Base-by-base conservation (phyloP, 768 basidiomycete species). In the Russula olivacea region DNA sequence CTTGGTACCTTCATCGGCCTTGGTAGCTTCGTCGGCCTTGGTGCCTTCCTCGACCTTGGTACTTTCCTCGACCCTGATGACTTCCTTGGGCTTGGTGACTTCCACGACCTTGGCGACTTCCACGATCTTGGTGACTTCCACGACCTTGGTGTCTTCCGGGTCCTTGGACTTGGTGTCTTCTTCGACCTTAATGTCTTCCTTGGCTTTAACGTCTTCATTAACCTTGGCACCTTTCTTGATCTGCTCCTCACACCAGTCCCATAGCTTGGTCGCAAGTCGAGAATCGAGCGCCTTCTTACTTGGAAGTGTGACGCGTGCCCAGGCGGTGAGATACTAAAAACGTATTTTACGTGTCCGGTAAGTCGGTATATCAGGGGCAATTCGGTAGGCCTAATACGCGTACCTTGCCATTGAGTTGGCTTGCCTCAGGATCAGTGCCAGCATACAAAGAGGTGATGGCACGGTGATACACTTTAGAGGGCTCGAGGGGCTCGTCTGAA, bases 171-270 rank as follows among this genome's bases (percentile, higher is more conserved):
- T 25, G 12, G 12, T 25, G 4, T 12, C 14, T 25, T 28, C 28
- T 28, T 28, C 28, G 28, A 28, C 4, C 28, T 28, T 4, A 28
- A 28, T 28, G 28, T 2, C 28, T 4, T 28, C 28, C 19, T 43
- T 43, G 41, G 41, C 6, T 9, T 43, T 43, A 1, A 17, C 19
- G 41, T 19, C 19, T 6, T 43, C 40, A 10, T 38, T 14, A 15
- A 17, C 12, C 15, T 40, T 40, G 40, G 40, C 6, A 19, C 3
- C 41, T 19, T 41, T 17, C 7, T 58, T 61, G 19, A 62, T 48
- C 32, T 68, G 66, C 34, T 69, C 66, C 63, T 72, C 71, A 3
- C 70, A 58, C 68, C 68, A 71, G 3, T 57, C 43, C 72, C 71
- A 72, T 6, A 72, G 49, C 58, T 58, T 66, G 48, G 48, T 47